Percentiles rank a stretch among this genome's conserved stretches.
phyloP scores from a whole-genome alignment of 768 basidiomycete genomes.

The Grammothele lineata region DNA sequence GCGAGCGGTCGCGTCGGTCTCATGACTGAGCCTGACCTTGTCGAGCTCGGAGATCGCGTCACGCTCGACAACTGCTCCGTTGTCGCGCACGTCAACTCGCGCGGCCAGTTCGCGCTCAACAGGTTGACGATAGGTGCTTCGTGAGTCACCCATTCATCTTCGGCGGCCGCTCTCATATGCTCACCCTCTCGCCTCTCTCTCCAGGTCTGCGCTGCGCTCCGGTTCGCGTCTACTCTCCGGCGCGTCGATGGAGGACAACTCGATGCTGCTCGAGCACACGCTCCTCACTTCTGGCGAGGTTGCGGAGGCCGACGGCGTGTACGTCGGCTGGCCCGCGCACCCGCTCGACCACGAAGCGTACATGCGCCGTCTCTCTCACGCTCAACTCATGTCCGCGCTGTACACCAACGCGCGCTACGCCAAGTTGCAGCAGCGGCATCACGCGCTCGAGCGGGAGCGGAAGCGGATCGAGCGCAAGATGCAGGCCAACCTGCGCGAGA shows the following conservation, averaged over 20 bases:
- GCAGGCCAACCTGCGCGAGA: too few species aligned
- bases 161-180: not conserved
- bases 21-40: slow-evolving; percentile 47
- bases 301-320: slow-evolving; percentile 37
- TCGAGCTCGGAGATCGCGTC: slow-evolving; percentile 42
- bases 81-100: slow-evolving; percentile 46
- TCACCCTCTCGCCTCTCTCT: not conserved
- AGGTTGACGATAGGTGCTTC: slow-evolving; percentile 34
- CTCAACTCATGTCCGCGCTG: too few species aligned
- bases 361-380: too few species aligned
- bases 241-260: slow-evolving; percentile 46
- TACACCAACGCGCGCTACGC: too few species aligned
- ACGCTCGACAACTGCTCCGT: slow-evolving; percentile 43
- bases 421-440: too few species aligned
- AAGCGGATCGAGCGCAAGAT: too few species aligned
- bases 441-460: too few species aligned
- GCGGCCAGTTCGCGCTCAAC: slow-evolving; percentile 44
- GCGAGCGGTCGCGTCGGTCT: slow-evolving; percentile 38
- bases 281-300: slow-evolving; percentile 45
- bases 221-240: slow-evolving; percentile 46
- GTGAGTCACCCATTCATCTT: slow-evolving; percentile 23
- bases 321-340: slow-evolving; percentile 45
- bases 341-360: slow-evolving; percentile 4
- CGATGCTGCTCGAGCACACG: slow-evolving; percentile 47
- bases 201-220: slow-evolving; percentile 40